phyloP scores from a whole-genome alignment of 345 rosid genomes.

The Isatis tinctoria region DNA sequence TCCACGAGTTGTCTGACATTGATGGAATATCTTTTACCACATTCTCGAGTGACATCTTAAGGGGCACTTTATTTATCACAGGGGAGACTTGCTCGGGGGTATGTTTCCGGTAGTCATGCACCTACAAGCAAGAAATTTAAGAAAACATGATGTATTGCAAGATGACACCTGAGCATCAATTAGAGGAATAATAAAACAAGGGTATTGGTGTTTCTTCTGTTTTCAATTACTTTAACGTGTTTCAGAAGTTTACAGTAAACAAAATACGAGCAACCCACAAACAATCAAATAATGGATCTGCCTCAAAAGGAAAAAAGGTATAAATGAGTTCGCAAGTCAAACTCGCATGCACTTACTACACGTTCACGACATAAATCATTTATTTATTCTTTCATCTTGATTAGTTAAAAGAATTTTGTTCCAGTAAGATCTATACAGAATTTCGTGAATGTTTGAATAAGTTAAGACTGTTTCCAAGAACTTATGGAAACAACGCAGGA shows the following conservation, averaged over 20 bases:
- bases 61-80: conserved; percentile 53
- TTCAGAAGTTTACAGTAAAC: conserved; percentile 15
- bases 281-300: background rate
- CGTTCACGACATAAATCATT: background rate
- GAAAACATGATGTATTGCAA: background rate
- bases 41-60: conserved; percentile 85
- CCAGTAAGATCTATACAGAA: background rate
- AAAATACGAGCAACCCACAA: background rate
- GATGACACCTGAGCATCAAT: conserved; percentile 3
- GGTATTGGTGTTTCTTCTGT: background rate
- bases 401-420: background rate
- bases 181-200: background rate
- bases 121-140: conserved; percentile 44
- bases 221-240: background rate
- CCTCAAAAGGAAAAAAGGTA: background rate
- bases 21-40: conserved; percentile 86
- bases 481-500: conserved; percentile 12
- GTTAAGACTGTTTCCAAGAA: background rate
- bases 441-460: background rate
- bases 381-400: background rate
- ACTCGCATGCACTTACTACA: background rate
- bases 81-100: conserved; percentile 61
- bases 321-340: background rate
- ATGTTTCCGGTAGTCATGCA: conserved; percentile 69
- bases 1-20: conserved; percentile 84